Evolutionary conservation across 2,329 filamentous ascomycete species (phyloP), one percentile per base, ranked within the genome.

Genomic region (Metarhizium sp.): DNA sequence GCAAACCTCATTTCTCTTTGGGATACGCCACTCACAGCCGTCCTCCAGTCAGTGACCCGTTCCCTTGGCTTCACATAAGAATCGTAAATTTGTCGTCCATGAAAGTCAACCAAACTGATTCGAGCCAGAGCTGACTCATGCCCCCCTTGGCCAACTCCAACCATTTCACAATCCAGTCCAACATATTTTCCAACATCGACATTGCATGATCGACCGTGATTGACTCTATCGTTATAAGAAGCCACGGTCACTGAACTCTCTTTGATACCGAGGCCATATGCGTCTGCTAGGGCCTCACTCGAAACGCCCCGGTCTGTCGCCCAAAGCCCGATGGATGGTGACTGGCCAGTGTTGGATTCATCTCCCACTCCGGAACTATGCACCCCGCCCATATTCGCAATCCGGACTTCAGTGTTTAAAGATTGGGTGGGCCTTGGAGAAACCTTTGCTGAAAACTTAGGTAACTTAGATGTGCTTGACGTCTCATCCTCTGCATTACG

Each of bases 151-250:
- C 87, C 88, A 13, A 95, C 83, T 50, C 92, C 94, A 30, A 99
- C 94, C 94, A 99, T 99, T 73, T 99, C 94, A 71, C 94, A 99
- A 74, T 99, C 94, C 50, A 99, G 82, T 20, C 89, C 88, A 46
- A 99, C 75, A 69, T 95, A 99, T 77, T 94, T 95, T 52, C 92
- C 94, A 20, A 92, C 75, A 53, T 90, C 82, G 40, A 87, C 73
- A 6, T 78, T 81, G 29, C 75, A 69, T 2, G 81, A 78, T 3
- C 84, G 73, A 1, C 87, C 87, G 48, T 82, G 79, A 64, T 90
- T 89, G 58, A 85, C 73, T 48, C 76, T 78, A 51, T 78, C 77
- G 43, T 78, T 70, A 29, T 68, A 69, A 11, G 75, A 69, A 16
- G 71, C 69, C 32, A 82, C 71, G 58, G 78, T 70, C 61, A 69